Evolutionary conservation across 2,329 filamentous ascomycete species (phyloP).

Genomic region (Neonectria neomacrospora): DNA sequence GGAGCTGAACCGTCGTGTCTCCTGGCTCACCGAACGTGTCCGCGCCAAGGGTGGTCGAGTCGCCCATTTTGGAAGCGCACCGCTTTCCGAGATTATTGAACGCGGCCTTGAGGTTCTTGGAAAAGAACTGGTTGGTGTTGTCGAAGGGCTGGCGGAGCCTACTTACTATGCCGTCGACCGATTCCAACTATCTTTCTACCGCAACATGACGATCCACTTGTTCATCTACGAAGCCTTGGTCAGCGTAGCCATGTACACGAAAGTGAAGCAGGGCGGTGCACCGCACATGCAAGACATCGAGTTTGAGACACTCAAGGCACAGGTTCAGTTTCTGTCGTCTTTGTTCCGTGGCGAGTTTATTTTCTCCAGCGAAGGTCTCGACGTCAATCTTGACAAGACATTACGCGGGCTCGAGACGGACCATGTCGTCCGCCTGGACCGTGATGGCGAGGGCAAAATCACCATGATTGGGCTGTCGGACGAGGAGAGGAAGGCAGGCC

Average conservation of each 20-base stretch:
- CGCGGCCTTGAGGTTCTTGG: slow-evolving; percentile 92
- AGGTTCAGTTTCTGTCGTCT: slow-evolving; percentile 90
- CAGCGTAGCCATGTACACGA: slow-evolving; percentile 88
- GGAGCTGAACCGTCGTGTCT: slow-evolving; percentile 85
- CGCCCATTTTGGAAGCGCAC: slow-evolving; percentile 87
- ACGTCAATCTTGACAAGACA: slow-evolving; percentile 82
- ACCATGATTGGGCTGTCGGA: slow-evolving; percentile 78
- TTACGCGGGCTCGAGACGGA: slow-evolving; percentile 82
- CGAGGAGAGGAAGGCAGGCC: slow-evolving; percentile 78
- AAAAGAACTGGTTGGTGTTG: slow-evolving; percentile 83
- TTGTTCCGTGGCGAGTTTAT: slow-evolving; percentile 98
- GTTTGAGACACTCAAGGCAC: slow-evolving; percentile 77
- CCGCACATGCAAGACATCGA: slow-evolving; percentile 81
- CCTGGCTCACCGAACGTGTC: slow-evolving; percentile 88
- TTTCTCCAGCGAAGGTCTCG: slow-evolving; percentile 87
- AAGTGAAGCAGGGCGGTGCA: slow-evolving; percentile 90
- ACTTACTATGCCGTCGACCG: slow-evolving; percentile 96
- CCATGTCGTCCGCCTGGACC: slow-evolving; percentile 76
- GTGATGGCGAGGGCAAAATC: slow-evolving; percentile 66
- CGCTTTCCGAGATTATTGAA: slow-evolving; percentile 84
- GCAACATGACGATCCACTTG: slow-evolving; percentile 99
- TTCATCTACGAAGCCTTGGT: slow-evolving; percentile 95
- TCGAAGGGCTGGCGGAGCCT: slow-evolving; percentile 84
- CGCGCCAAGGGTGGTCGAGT: slow-evolving; percentile 89
- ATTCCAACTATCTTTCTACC: slow-evolving; percentile 97